Evolutionary conservation across 1,284 basidiomycete species (phyloP).

Genomic region (Rhizoctonia solani): DNA sequence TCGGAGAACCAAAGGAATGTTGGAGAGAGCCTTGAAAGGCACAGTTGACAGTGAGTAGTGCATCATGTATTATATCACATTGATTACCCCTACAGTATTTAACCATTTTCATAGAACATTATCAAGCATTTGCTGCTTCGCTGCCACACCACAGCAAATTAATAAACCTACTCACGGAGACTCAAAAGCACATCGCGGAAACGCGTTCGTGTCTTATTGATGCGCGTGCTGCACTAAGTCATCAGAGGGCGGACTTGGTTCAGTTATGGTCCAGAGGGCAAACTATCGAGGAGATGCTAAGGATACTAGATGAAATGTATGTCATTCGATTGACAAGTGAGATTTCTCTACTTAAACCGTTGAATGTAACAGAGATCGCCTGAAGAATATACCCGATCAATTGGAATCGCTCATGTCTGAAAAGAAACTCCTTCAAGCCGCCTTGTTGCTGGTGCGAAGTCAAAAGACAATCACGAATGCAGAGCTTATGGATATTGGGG

Average conservation of each 20-base stretch:
- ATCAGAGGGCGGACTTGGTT: slow-evolving; percentile 80
- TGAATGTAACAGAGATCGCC: slow-evolving; percentile 75
- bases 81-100: slow-evolving; percentile 43
- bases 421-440: slow-evolving; percentile 89
- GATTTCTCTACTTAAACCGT: slow-evolving; percentile 34
- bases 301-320: slow-evolving; percentile 87
- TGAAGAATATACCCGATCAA: slow-evolving; percentile 90
- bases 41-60: slow-evolving; percentile 74
- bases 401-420: slow-evolving; percentile 95
- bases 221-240: slow-evolving; percentile 76
- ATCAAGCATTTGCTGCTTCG: slow-evolving; percentile 88
- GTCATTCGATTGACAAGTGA: slow-evolving; percentile 43
- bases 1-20: slow-evolving; percentile 68
- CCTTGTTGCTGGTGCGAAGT: slow-evolving; percentile 85
- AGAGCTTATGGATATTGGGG: slow-evolving; percentile 94
- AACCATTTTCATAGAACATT: slow-evolving; percentile 66
- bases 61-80: slow-evolving; percentile 20
- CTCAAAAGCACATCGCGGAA: slow-evolving; percentile 72
- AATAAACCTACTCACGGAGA: slow-evolving; percentile 66
- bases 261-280: slow-evolving; percentile 84
- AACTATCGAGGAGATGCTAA: slow-evolving; percentile 87
- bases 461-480: slow-evolving; percentile 89
- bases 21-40: slow-evolving; percentile 77
- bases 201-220: slow-evolving; percentile 77
- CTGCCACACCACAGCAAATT: slow-evolving; percentile 85